Conservation (phyloP, 768 basidiomycete species). For the Lactarius hatsudake region DNA sequence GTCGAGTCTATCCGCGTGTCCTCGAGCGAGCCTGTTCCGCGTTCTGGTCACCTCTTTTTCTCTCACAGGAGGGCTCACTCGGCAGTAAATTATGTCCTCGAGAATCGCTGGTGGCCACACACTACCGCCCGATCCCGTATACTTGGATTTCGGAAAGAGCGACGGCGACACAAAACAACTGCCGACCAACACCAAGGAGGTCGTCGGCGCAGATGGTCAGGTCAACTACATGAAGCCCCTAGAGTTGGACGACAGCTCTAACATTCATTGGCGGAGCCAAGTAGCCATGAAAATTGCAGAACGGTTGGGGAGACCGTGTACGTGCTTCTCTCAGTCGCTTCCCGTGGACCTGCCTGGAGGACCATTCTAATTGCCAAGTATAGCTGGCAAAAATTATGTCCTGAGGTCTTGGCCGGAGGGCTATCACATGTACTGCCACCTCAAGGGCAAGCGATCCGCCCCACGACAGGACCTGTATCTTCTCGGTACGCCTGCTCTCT, state of each 20-base stretch:
- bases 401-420: conserved; percentile 62
- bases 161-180: conserved; percentile 56
- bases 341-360: not conserved
- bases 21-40: not conserved
- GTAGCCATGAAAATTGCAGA: conserved; percentile 44
- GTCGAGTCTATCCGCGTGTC: not conserved
- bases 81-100: conserved; percentile 20
- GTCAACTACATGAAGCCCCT: conserved; percentile 71
- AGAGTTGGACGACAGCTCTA: conserved; percentile 46
- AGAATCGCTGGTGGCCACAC: conserved; percentile 23
- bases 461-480: conserved; percentile 79
- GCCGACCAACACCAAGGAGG: conserved; percentile 54
- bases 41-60: conserved; percentile 10
- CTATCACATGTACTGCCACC: conserved; percentile 73
- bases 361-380: conserved; percentile 1
- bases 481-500: conserved; percentile 47
- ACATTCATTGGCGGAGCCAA: conserved; percentile 52
- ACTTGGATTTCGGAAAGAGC: conserved; percentile 55
- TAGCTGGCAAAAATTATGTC: conserved; percentile 56
- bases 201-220: conserved; percentile 56
- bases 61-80: not conserved
- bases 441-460: conserved; percentile 53
- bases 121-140: conserved; percentile 53
- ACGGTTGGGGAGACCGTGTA: conserved; percentile 50
- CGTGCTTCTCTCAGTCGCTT: conserved; percentile 26